Base-by-base conservation (phyloP, 257 asterid species). In the Echium plantagineum region DNA sequence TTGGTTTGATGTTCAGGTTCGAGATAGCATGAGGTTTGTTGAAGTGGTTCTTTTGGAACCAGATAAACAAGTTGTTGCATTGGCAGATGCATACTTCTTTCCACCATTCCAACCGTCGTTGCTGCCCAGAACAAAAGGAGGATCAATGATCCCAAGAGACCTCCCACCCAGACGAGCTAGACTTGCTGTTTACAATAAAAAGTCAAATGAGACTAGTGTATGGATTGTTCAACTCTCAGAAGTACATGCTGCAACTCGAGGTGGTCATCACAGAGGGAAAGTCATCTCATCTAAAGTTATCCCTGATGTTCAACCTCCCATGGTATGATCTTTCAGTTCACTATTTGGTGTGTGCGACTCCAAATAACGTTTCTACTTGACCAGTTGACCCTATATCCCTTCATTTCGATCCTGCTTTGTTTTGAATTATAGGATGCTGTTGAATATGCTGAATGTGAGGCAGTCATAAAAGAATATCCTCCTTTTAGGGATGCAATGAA, bases 371-470 rank as follows among this genome's bases (percentile, higher is more conserved):
- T 18, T 52, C 56, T 7, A 1, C 38, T 7, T 31, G 52, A 47
- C 61, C 12, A 1, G 6, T 7, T 31, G 52, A 47, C 61, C 12
- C 49, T 61, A 55, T 58, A 57, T 63, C 26, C 26, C 26, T 24
- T 24, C 3, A 24, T 24, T 24, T 5, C 9, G 12, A 28, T 66
- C 21, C 19, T 21, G 15, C 15, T 56, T 66, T 32, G 2, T 63
- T 52, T 49, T 49, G 66, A 58, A 32, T 53, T 69, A 68, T 71
- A 93, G 98, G 95, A 93, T 83, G 98, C 97, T 68, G 80, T 76
- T 38, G 98, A 93, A 71, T 93, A 89, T 72, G 98, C 98, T 71
- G 98, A 93, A 76, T 93, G 98, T 70, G 98, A 93, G 78, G 96
- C 94, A 48, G 81, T 83, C 21, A 94, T 93, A 61, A 93, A 89